Base-by-base conservation (phyloP, 2,329 filamentous ascomycete genomes). In the Meredithiella fracta region DNA sequence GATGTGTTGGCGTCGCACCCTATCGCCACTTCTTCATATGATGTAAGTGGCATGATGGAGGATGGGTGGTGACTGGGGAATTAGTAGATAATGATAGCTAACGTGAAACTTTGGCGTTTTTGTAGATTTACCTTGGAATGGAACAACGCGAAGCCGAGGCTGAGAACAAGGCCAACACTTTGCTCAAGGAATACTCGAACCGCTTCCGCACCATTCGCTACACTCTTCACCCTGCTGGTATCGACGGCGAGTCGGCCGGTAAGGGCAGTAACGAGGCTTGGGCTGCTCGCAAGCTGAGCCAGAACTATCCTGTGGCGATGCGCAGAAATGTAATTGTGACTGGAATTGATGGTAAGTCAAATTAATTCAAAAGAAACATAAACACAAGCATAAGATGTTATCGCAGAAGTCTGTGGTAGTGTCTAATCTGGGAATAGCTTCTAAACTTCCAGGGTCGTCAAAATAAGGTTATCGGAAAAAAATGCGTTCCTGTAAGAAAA, bases 201-300 rank as follows among this genome's bases (percentile, higher is more conserved):
- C 78, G 75, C 58, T 86, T 87, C 64, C 77, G 78, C 44, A 76
- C 74, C 58, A 81, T 87, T 62, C 77, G 79, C 62, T 81, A 78
- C 64, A 85, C 82, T 2, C 67, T 85, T 11, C 83, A 87, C 62
- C 83, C 83, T 1, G 68, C 72, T 22, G 78, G 79, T 55, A 77
- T 86, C 53, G 75, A 77, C 2, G 79, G 80, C 11, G 83, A 87
- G 64, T 77, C 82, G 52, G 80, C 82, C 55, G 83, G 83, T 58
- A 87, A 87, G 64, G 83, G 83, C 60, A 86, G 83, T 69, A 87
- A 87, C 65, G 74, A 84, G 59, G 77, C 78, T 53, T 87, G 82
- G 80, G 81, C 82, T 17, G 83, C 82, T 8, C 76, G 77, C 60
- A 79, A 81, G 65, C 71, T 83, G 53, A 82, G 79, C 64, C 74